These are phyloP conservation scores for Umbilicus rupestris DNA, from an alignment of 164 flowering plant species.

Conservation along the genomic window DNA sequence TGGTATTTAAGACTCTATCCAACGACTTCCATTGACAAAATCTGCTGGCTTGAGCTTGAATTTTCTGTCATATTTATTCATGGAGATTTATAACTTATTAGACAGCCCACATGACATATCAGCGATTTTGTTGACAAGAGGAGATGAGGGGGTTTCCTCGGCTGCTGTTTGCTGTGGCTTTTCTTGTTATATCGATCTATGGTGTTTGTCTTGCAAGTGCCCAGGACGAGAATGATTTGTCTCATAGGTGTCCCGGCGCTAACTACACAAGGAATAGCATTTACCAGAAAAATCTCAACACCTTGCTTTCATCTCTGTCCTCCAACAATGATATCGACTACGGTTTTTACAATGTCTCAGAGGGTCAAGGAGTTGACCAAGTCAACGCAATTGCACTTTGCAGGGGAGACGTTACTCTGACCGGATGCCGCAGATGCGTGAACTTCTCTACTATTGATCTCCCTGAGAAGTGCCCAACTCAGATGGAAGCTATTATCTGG, in stretches of 20 bases:
- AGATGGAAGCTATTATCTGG: constrained; percentile 7
- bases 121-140: no score
- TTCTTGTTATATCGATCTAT: neutral
- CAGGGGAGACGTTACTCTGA: constrained; percentile 19
- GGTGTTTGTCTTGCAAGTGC: neutral
- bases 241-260: neutral
- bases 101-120: neutral
- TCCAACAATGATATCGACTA: constrained; percentile 13
- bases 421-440: constrained; percentile 17
- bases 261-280: constrained; percentile 12
- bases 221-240: neutral
- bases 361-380: constrained; percentile 13
- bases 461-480: neutral
- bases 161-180: neutral
- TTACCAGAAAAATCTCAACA: constrained; percentile 18
- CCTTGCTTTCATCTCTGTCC: constrained; percentile 17
- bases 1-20: no score
- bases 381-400: constrained; percentile 27
- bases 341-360: constrained; percentile 18
- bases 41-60: neutral
- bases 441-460: constrained; percentile 6
- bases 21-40: no score
- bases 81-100: neutral
- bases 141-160: no score
- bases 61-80: neutral